These are phyloP conservation scores for Bertia moriformis DNA, from an alignment of 2,329 filamentous ascomycete genomes.

Conservation along the genomic window DNA sequence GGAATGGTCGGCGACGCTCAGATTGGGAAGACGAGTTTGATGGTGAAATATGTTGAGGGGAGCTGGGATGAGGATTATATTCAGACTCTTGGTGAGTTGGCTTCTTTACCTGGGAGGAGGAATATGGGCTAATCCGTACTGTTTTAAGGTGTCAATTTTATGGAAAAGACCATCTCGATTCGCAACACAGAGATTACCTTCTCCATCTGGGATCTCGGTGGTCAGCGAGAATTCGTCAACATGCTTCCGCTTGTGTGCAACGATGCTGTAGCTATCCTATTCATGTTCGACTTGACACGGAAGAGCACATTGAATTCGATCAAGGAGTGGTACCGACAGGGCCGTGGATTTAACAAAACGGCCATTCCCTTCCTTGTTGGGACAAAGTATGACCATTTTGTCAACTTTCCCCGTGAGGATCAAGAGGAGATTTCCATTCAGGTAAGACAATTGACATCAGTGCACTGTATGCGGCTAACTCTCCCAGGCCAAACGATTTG, in stretches of 20 bases:
- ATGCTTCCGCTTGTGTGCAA: conserved; percentile 99
- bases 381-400: conserved; percentile 98
- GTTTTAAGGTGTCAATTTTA: conserved; percentile 67
- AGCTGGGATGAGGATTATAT: conserved; percentile 99
- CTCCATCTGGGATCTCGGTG: conserved; percentile 96
- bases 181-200: conserved; percentile 99
- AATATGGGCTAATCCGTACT: not conserved
- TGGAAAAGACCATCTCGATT: conserved; percentile 99
- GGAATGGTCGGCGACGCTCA: conserved; percentile 99
- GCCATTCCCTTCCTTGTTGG: conserved; percentile 96
- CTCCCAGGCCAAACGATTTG: conserved; percentile 74
- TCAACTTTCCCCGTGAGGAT: conserved; percentile 93
- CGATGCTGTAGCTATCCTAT: conserved; percentile 92
- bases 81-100: conserved; percentile 63
- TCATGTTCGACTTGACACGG: conserved; percentile 97
- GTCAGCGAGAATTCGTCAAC: conserved; percentile 97
- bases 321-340: conserved; percentile 98
- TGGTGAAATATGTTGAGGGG: conserved; percentile 99
- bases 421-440: conserved; percentile 97
- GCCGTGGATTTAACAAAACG: conserved; percentile 97
- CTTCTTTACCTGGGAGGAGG: not conserved
- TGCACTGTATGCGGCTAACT: conserved; percentile 1
- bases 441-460: conserved; percentile 41
- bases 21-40: conserved; percentile 98
- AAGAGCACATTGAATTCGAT: conserved; percentile 98